Evolutionary conservation across 2,329 filamentous ascomycete species (phyloP).

Genomic region (Lachnellula occidentalis): DNA sequence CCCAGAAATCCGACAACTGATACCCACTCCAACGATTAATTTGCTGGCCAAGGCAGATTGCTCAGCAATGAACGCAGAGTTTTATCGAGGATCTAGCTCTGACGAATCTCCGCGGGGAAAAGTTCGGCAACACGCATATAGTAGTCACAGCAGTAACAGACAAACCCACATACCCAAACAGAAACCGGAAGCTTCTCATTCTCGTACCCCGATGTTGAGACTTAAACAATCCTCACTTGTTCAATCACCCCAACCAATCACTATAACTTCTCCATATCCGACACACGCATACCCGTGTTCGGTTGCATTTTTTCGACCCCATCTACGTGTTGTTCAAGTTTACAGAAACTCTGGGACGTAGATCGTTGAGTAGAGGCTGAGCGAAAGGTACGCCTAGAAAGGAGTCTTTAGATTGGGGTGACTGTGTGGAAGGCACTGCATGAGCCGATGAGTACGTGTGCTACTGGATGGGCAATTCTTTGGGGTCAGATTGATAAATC

Average conservation of each 20-base stretch:
- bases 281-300: constrained; percentile 3
- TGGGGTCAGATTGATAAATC: not conserved
- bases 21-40: too few relatives aligned
- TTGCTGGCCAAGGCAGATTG: too few relatives aligned
- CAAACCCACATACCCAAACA: too few relatives aligned
- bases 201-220: constrained; percentile 23
- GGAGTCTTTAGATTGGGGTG: constrained; percentile 9
- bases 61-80: too few relatives aligned
- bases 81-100: too few relatives aligned
- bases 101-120: too few relatives aligned
- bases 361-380: constrained; percentile 1
- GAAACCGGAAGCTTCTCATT: constrained; percentile 36
- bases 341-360: not conserved
- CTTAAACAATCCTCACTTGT: constrained; percentile 46
- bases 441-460: constrained; percentile 2
- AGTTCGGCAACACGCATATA: too few relatives aligned
- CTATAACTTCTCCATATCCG: not conserved
- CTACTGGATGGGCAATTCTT: not conserved
- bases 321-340: constrained; percentile 1
- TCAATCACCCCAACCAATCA: not conserved
- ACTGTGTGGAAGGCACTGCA: constrained; percentile 1
- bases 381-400: constrained; percentile 3
- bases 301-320: not conserved
- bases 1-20: too few relatives aligned
- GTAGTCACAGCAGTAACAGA: too few relatives aligned